phyloP scores from a whole-genome alignment of 306 rosid genomes.

The Trifolium repens region DNA sequence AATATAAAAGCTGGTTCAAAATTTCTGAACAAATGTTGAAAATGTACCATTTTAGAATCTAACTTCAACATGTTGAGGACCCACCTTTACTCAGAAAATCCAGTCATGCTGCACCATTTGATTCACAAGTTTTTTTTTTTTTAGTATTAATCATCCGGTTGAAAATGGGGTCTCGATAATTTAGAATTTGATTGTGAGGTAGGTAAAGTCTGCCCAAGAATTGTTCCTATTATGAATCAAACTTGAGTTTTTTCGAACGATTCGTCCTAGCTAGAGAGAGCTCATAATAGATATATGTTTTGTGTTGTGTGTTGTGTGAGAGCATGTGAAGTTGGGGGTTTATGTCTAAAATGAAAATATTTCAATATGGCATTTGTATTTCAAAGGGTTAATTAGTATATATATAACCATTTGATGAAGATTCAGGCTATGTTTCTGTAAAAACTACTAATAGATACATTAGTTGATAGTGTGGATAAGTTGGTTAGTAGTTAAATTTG shows the following conservation, averaged over 20 bases:
- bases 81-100: constrained; percentile 32
- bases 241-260: no score
- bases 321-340: not conserved
- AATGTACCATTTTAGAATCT: constrained; percentile 51
- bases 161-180: no score
- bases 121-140: constrained; percentile 31
- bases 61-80: constrained; percentile 44
- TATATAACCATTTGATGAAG: not conserved
- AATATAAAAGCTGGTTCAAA: constrained; percentile 34
- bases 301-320: no score
- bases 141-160: no score
- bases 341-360: not conserved
- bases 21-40: constrained; percentile 34
- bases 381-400: not conserved
- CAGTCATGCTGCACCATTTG: constrained; percentile 37
- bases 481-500: no score
- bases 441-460: no score
- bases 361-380: constrained; percentile 24
- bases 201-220: no score
- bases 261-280: no score
- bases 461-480: no score
- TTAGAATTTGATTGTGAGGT: no score
- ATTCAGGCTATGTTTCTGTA: not conserved
- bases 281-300: no score
- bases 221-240: no score